A percentile compares a stretch with the other conserved stretches of the same genome.
These are phyloP conservation scores for Trametes hirsuta DNA, from an alignment of 1,284 basidiomycete species.

Conservation along the genomic window DNA sequence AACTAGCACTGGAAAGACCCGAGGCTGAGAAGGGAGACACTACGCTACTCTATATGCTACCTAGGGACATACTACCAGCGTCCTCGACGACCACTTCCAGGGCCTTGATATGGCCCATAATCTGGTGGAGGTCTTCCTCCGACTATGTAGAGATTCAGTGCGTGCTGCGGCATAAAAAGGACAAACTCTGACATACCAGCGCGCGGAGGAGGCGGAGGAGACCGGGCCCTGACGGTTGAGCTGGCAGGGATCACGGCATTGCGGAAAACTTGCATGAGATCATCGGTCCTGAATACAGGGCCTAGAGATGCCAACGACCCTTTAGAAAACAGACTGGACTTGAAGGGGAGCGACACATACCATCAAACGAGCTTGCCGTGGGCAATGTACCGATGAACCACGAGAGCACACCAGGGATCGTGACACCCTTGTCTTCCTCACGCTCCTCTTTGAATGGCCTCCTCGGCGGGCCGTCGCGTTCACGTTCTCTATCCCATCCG, in stretches of 20 bases:
- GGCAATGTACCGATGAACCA: slow-evolving; percentile 87
- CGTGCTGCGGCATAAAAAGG: neutral
- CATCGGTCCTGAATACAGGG: slow-evolving; percentile 85
- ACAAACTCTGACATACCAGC: slow-evolving; percentile 33
- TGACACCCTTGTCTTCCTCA: slow-evolving; percentile 56
- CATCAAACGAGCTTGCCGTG: slow-evolving; percentile 73
- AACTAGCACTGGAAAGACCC: too few species aligned
- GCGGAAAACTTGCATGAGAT: slow-evolving; percentile 79
- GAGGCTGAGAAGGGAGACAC: neutral
- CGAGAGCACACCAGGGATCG: slow-evolving; percentile 70
- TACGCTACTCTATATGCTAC: neutral
- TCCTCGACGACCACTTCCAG: slow-evolving; percentile 37
- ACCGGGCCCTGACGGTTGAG: slow-evolving; percentile 44
- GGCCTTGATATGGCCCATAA: slow-evolving; percentile 48
- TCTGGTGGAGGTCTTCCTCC: slow-evolving; percentile 48
- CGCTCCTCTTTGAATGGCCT: slow-evolving; percentile 50
- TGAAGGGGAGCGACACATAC: slow-evolving; percentile 47
- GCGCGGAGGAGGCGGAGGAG: slow-evolving; percentile 53
- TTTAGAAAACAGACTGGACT: slow-evolving; percentile 7
- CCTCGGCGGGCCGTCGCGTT: slow-evolving; percentile 43
- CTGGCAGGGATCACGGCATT: slow-evolving; percentile 76
- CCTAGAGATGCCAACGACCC: slow-evolving; percentile 46
- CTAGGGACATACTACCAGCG: slow-evolving; percentile 25
- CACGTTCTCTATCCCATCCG: slow-evolving; percentile 52
- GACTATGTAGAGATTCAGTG: neutral